These are phyloP conservation scores for Urostyla sp. DNA, from an alignment of 73 alveolate genomes.

Conservation along the genomic window DNA sequence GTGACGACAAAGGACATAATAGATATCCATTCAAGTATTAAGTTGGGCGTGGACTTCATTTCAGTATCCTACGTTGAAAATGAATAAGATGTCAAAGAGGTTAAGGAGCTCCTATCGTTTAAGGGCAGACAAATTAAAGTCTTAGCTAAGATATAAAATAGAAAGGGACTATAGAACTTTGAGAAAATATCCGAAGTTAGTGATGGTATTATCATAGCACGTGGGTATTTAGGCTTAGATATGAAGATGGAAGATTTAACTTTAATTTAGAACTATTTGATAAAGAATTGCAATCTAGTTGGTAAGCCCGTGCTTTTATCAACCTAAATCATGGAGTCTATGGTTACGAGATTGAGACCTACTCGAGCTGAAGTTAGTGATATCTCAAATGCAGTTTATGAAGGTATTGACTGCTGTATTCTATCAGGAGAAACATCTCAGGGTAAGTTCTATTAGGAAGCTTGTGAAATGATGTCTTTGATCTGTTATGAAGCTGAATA, in stretches of 20 bases:
- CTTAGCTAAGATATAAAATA: constrained; percentile 53
- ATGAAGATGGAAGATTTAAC: constrained; percentile 53
- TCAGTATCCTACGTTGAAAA: constrained; percentile 56
- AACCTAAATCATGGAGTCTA: constrained; percentile 61
- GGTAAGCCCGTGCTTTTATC: constrained; percentile 72
- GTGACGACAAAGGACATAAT: constrained; percentile 45
- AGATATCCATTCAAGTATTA: constrained; percentile 15
- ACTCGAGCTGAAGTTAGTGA: constrained; percentile 75
- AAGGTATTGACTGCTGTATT: constrained; percentile 70
- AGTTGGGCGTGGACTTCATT: constrained; percentile 64
- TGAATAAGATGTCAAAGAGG: constrained; percentile 54
- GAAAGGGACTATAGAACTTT: constrained; percentile 49
- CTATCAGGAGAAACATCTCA: constrained; percentile 62
- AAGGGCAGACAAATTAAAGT: constrained; percentile 62
- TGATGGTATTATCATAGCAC: constrained; percentile 64
- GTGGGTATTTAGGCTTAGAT: constrained; percentile 58
- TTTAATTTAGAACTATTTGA: constrained; percentile 55
- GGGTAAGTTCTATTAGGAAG: constrained; percentile 59
- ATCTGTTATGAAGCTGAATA: constrained; percentile 58
- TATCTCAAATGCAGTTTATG: constrained; percentile 69
- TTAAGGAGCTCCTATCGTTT: constrained; percentile 36
- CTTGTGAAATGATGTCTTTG: constrained; percentile 48
- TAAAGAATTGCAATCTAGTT: constrained; percentile 36
- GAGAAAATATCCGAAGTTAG: constrained; percentile 36
- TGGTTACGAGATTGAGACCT: constrained; percentile 68